These are phyloP conservation scores for Colletotrichum gloeosporioides DNA, from an alignment of 2,329 filamentous ascomycete species.

Conservation along the genomic window DNA sequence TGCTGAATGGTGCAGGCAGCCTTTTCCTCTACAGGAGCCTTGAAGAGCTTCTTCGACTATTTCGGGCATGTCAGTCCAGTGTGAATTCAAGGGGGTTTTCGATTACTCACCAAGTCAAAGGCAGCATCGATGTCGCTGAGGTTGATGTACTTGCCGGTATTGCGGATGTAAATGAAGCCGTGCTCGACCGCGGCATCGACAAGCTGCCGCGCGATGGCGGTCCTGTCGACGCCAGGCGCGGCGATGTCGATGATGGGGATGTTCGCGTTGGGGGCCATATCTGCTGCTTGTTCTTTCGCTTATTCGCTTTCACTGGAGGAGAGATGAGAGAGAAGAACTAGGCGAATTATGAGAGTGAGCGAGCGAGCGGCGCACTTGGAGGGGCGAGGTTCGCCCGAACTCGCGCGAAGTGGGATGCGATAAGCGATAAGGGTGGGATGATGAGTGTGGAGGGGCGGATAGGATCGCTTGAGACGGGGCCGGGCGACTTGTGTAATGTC, in stretches of 20 bases:
- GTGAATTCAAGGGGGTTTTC: background rate
- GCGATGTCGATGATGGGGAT: conserved; percentile 89
- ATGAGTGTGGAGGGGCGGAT: conserved; percentile 2
- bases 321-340: background rate
- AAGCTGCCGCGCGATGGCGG: conserved; percentile 68
- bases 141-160: conserved; percentile 72
- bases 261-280: conserved; percentile 39
- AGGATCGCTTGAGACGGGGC: background rate
- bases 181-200: conserved; percentile 81
- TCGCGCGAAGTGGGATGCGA: conserved; percentile 20
- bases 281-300: background rate
- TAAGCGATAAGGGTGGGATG: conserved; percentile 21
- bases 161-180: conserved; percentile 90
- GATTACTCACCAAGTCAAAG: conserved; percentile 71
- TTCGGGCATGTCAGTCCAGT: background rate
- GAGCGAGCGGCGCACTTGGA: background rate
- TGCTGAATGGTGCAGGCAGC: conserved; percentile 74
- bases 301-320: background rate
- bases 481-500: conserved; percentile 7
- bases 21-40: conserved; percentile 74
- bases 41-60: conserved; percentile 77
- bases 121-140: conserved; percentile 69
- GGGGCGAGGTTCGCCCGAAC: background rate
- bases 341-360: background rate
- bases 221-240: conserved; percentile 55